Base-by-base conservation (phyloP, 1,139 yeast species). In the Kluyveromyces marxianus region DNA sequence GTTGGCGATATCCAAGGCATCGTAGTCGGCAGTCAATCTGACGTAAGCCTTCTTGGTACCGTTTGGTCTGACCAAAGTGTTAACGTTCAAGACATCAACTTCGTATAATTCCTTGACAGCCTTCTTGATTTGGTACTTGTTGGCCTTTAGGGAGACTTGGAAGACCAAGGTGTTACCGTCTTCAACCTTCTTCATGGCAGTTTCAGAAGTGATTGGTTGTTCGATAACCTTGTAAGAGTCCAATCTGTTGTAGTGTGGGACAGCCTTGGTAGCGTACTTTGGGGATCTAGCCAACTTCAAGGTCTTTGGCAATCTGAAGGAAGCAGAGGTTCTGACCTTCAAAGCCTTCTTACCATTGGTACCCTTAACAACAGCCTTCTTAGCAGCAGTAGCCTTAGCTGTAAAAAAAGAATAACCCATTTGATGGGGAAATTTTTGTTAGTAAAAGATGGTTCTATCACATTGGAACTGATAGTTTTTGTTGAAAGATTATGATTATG, bases 41-140 rank as follows among this genome's bases (percentile, higher is more conserved):
- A 92, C 92, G 81, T 85, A 92, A 70, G 99, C 99, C 84, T 94
- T 94, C 88, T 92, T 92, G 79, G 97, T 86, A 76, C 98, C 98
- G 75, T 92, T 90, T 72, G 98, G 97, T 79, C 96, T 87, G 69
- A 92, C 76, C 75, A 90, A 81, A 67, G 97, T 92, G 92, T 92
- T 88, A 69, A 92, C 90, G 76, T 87, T 81, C 69, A 76, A 78
- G 63, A 86, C 94, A 65, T 92, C 97, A 67, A 92, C 97, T 70
- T 87, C 90, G 83, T 92, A 92, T 71, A 92, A 83, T 77, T 89
- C 95, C 84, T 92, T 90, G 68, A 92, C 95, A 64, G 99, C 98
- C 70, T 83, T 77, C 83, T 90, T 90, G 81, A 92, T 92, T 79
- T 92, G 97, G 78, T 83, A 76, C 83, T 92, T 92, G 96, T 90